Percentiles rank a stretch among this genome's conserved stretches.
Conservation (phyloP, 129 eudicot genomes). For the Logfia minima region DNA sequence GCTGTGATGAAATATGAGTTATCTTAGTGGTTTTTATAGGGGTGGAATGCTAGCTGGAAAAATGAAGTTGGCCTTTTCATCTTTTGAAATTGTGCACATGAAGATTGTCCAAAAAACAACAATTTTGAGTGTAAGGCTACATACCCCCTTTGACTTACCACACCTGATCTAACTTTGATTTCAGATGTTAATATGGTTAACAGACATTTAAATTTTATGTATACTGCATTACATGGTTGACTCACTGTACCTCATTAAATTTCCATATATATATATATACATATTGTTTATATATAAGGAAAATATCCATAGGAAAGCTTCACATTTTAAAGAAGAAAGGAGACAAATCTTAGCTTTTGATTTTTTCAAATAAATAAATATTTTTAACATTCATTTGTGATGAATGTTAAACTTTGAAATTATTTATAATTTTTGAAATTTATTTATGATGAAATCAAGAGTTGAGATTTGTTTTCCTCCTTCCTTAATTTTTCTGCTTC, state of each 20-base stretch:
- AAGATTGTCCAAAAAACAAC: neutral
- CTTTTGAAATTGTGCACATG: neutral
- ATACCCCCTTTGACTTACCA: neutral
- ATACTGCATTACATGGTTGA: neutral
- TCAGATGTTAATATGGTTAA: neutral
- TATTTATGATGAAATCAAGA: too few species aligned
- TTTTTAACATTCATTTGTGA: too few species aligned
- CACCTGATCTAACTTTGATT: neutral
- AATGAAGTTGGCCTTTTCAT: neutral
- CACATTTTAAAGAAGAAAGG: too few species aligned
- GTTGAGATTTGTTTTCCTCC: too few species aligned
- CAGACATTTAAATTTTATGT: neutral
- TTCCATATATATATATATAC: too few species aligned
- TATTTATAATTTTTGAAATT: too few species aligned
- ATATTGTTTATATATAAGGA: too few species aligned
- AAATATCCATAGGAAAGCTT: too few species aligned
- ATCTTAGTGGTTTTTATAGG: neutral
- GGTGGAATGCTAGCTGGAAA: neutral
- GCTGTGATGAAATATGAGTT: constrained; percentile 3
- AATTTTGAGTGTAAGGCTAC: neutral
- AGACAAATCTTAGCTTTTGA: too few species aligned
- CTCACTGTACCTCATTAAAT: neutral
- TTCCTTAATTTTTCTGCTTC: too few species aligned
- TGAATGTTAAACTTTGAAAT: too few species aligned
- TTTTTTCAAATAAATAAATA: too few species aligned